Evolutionary conservation across 306 rosid species (phyloP).

Genomic region (Prinsepia uniflora): DNA sequence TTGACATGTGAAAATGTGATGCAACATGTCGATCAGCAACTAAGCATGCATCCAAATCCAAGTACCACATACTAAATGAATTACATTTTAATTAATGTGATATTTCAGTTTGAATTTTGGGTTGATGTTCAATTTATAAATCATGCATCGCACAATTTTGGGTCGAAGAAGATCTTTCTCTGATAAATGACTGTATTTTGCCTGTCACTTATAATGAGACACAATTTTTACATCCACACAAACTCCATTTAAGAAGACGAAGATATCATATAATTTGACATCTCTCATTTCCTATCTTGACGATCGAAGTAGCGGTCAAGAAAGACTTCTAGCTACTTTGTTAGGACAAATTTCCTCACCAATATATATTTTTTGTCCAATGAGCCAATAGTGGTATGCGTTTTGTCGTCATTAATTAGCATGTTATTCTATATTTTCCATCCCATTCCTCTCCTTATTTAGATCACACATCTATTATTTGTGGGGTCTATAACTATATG

Average conservation of each 20-base stretch:
- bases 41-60: too few relatives aligned
- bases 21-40: too few relatives aligned
- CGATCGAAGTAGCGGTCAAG: slow-evolving; percentile 5
- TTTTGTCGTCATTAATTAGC: not conserved
- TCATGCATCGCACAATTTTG: too few relatives aligned
- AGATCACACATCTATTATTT: not conserved
- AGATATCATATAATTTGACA: slow-evolving; percentile 2
- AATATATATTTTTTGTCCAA: not conserved
- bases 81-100: too few relatives aligned
- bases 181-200: too few relatives aligned
- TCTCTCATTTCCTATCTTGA: slow-evolving; percentile 15
- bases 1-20: too few relatives aligned
- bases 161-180: too few relatives aligned
- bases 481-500: too few relatives aligned
- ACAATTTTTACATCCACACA: slow-evolving; percentile 1
- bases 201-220: slow-evolving; percentile 4
- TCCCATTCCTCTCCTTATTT: too few relatives aligned
- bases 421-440: not conserved
- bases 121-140: too few relatives aligned
- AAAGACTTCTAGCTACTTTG: not conserved
- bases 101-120: too few relatives aligned
- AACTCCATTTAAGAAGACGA: not conserved
- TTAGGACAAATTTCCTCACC: not conserved
- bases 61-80: too few relatives aligned
- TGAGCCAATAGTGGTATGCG: not conserved